Base-by-base conservation (phyloP, 345 rosid species). In the Streptanthus diversifolius region DNA sequence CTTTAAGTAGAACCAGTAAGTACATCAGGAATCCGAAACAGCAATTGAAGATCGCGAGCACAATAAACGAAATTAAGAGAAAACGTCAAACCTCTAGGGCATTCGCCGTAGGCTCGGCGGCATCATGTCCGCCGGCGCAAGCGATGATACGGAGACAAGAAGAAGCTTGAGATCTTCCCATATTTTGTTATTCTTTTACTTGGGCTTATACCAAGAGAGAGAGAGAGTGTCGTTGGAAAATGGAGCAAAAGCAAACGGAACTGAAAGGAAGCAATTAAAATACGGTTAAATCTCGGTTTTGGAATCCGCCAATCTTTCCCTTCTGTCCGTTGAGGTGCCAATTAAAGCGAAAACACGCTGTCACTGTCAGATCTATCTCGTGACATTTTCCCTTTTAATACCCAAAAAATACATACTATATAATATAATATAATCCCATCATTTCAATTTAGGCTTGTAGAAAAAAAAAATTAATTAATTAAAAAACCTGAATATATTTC, bases 61-160 rank as follows among this genome's bases (percentile, higher is more conserved):
- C 11, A 12, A 4, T 15, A 19, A 5, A 29, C 14, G 21, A 61
- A 25, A 25, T 8, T 24, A 44, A 32, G 7, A 68, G 49, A 41
- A 43, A 29, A 58, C 32, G 49, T 13, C 0, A 29, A 72, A 80
- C 82, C 80, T 89, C 85, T 0, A 80, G 24, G 17, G 78, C 64
- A n/a, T 71, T 85, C 18, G 76, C 21, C 8, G 79, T 85, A 63
- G 81, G 71, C 15, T 88, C 93, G 53, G 83, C 71, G 7, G 76
- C 36, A 37, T 82, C 79, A 6, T 93, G 84, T 72, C 80, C 84
- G 56, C 92, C 58, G 13, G 90, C 82, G 75, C 98, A 92, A 15
- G 88, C 66, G 57, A 89, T 88, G 79, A 91, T 81, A 21, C 87
- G 89, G 75, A 92, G 82, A 82, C 98, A 92, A 49, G 93, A 84